These are phyloP conservation scores for Primulina tabacum DNA, from an alignment of 257 asterid genomes.

Conservation along the genomic window DNA sequence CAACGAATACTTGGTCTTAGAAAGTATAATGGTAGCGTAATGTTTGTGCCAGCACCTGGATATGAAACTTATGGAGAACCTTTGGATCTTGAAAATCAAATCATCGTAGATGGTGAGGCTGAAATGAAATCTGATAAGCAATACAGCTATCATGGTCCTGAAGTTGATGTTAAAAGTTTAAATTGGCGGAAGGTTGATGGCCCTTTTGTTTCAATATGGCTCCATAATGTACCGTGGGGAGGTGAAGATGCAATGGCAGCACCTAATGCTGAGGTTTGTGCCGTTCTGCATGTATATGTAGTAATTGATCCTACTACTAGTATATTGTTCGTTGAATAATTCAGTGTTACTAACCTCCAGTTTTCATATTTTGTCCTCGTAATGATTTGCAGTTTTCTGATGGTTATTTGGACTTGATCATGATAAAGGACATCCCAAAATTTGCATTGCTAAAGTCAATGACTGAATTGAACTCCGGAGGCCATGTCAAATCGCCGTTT, in stretches of 20 bases:
- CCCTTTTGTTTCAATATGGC: conserved; percentile 93
- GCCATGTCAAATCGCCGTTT: conserved; percentile 74
- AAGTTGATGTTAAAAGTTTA: conserved; percentile 47
- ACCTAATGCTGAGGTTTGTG: conserved; percentile 82
- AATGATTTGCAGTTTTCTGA: conserved; percentile 77
- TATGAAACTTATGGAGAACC: conserved; percentile 67
- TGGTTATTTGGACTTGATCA: conserved; percentile 85
- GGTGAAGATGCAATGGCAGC: conserved; percentile 87
- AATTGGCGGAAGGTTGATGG: conserved; percentile 85
- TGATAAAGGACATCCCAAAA: conserved; percentile 74
- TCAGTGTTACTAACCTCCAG: background rate
- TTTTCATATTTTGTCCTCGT: background rate
- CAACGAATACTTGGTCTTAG: conserved; percentile 70
- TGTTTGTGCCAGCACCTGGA: conserved; percentile 79
- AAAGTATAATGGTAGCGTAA: conserved; percentile 68
- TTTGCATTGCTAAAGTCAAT: conserved; percentile 57
- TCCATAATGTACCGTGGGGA: conserved; percentile 98
- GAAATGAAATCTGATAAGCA: conserved; percentile 29
- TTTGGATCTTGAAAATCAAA: conserved; percentile 36
- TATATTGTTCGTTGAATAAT: conserved; percentile 1
- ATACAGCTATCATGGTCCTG: conserved; percentile 65
- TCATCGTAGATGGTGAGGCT: conserved; percentile 31
- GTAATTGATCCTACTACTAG: background rate
- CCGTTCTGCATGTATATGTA: background rate
- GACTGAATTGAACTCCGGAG: conserved; percentile 61